These are phyloP conservation scores for Diaporthe sp. DNA, from an alignment of 2,329 filamentous ascomycete species.

Conservation along the genomic window DNA sequence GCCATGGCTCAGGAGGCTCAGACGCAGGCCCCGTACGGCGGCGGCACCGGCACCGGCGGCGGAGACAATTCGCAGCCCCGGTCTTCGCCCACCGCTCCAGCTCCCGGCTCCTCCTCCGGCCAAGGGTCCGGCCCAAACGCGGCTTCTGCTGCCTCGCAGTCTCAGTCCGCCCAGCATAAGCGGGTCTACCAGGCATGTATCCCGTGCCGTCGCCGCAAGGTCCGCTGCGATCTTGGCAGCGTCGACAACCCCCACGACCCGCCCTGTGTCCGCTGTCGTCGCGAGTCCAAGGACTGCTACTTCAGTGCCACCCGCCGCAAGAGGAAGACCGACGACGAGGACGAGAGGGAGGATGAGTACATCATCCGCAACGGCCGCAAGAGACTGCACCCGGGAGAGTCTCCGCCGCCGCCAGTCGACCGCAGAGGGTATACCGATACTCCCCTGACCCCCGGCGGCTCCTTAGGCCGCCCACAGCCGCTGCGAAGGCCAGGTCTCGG, in stretches of 20 bases:
- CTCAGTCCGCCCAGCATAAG: slow-evolving; percentile 62
- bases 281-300: slow-evolving; percentile 96
- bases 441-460: slow-evolving; percentile 77
- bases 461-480: slow-evolving; percentile 75
- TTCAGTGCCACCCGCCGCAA: slow-evolving; percentile 96
- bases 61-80: slow-evolving; percentile 35
- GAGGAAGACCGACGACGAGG: slow-evolving; percentile 79
- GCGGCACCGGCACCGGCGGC: slow-evolving; percentile 16
- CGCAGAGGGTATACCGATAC: slow-evolving; percentile 64
- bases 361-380: slow-evolving; percentile 82
- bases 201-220: slow-evolving; percentile 72
- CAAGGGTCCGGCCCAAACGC: slow-evolving; percentile 41
- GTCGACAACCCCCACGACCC: slow-evolving; percentile 96
- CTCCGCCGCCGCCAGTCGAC: slow-evolving; percentile 57
- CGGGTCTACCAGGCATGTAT: slow-evolving; percentile 76
- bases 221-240: slow-evolving; percentile 75
- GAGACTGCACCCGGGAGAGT: slow-evolving; percentile 66
- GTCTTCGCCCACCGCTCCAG: slow-evolving; percentile 39
- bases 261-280: slow-evolving; percentile 91
- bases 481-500: slow-evolving; percentile 69
- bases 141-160: slow-evolving; percentile 41
- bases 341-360: slow-evolving; percentile 74
- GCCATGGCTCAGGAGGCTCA: slow-evolving; percentile 34
- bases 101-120: slow-evolving; percentile 39
- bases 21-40: slow-evolving; percentile 10